Evolutionary conservation across 257 asterid genomes (phyloP).

Genomic region (Rhazya stricta): DNA sequence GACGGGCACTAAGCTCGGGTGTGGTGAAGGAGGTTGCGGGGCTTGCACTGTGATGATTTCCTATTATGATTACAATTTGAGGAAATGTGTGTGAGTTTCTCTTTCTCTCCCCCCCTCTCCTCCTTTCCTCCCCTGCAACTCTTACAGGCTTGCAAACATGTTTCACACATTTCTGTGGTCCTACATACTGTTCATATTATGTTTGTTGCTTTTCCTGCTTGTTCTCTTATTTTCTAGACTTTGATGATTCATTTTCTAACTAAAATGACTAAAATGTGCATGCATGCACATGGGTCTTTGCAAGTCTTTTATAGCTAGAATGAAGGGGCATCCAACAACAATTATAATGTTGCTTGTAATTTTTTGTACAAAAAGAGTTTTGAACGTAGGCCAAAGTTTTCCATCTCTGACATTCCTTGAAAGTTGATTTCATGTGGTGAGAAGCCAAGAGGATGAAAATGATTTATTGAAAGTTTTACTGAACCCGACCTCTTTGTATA

Average conservation of each 20-base stretch:
- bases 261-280: background rate
- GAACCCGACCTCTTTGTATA: background rate
- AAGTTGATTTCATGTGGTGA: background rate
- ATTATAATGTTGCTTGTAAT: background rate
- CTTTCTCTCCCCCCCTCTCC: slow-evolving; percentile 16
- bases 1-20: slow-evolving; percentile 97
- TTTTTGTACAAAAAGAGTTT: background rate
- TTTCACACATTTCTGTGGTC: background rate
- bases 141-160: background rate
- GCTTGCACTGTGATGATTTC: slow-evolving; percentile 99
- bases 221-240: background rate
- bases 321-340: background rate
- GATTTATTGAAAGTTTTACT: background rate
- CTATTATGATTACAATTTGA: slow-evolving; percentile 57
- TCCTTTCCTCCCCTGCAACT: background rate
- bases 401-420: background rate
- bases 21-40: slow-evolving; percentile 99
- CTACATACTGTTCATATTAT: background rate
- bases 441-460: background rate
- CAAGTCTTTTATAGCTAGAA: background rate
- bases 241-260: background rate
- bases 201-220: background rate
- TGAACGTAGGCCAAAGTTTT: background rate
- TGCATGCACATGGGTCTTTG: background rate
- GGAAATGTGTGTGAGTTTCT: slow-evolving; percentile 88